These are phyloP conservation scores for Irpex lacteus DNA, from an alignment of 1,284 basidiomycete genomes.

Conservation along the genomic window DNA sequence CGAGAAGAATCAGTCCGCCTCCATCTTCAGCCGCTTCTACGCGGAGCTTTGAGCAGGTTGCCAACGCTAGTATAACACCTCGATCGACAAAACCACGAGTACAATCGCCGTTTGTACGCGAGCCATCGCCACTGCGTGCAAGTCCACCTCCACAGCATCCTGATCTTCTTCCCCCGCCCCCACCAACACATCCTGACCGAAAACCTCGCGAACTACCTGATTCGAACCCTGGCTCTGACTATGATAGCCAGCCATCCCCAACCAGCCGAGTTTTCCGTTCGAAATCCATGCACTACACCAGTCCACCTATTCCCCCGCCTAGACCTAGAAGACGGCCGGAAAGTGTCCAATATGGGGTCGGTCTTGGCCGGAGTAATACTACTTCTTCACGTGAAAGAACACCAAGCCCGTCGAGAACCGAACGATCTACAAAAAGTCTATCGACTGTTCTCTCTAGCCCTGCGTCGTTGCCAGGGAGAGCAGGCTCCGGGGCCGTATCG, in stretches of 20 bases:
- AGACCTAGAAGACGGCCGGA: constrained; percentile 51
- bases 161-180: constrained; percentile 18
- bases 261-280: constrained; percentile 44
- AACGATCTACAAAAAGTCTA: constrained; percentile 3
- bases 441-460: constrained; percentile 9
- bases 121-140: constrained; percentile 3
- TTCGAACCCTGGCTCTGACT: constrained; percentile 17
- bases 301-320: constrained; percentile 40
- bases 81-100: constrained; percentile 22
- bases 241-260: constrained; percentile 21
- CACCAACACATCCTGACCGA: constrained; percentile 60
- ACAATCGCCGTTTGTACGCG: constrained; percentile 11
- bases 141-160: constrained; percentile 13
- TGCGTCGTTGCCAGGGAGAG: constrained; percentile 3
- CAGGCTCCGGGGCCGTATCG: constrained; percentile 23
- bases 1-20: constrained; percentile 22
- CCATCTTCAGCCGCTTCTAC: constrained; percentile 31
- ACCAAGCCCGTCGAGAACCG: constrained; percentile 12
- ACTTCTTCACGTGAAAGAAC: constrained; percentile 6
- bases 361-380: constrained; percentile 17
- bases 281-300: constrained; percentile 49
- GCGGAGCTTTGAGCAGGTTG: constrained; percentile 40
- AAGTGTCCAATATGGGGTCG: constrained; percentile 46
- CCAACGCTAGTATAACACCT: constrained; percentile 30
- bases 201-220: constrained; percentile 26